Evolutionary conservation across 176 grass and related monocot species (phyloP).

Genomic region (Ensete ventricosum): DNA sequence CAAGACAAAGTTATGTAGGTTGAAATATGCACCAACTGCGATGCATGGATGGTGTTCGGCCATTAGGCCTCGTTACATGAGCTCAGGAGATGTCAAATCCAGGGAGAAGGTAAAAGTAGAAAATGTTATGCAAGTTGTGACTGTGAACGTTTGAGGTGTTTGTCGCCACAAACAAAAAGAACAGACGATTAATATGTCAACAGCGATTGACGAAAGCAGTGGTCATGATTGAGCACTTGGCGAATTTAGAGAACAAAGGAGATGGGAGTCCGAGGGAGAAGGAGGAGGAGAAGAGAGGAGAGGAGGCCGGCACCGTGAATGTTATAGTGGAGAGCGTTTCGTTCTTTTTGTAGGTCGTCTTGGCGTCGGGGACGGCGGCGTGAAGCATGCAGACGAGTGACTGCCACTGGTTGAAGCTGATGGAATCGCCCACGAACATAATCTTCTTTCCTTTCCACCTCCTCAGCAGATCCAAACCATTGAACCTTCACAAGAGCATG

Average conservation of each 20-base stretch:
- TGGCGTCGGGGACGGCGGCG: slow-evolving; percentile 54
- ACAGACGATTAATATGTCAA: not conserved
- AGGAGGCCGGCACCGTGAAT: slow-evolving; percentile 48
- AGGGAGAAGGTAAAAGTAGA: slow-evolving; percentile 2
- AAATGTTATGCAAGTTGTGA: not conserved
- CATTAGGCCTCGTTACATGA: not conserved
- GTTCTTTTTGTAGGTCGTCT: slow-evolving; percentile 36
- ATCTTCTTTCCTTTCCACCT: slow-evolving; percentile 93
- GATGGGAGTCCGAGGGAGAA: not conserved
- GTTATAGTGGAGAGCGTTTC: slow-evolving; percentile 54
- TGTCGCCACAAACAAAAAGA: not conserved
- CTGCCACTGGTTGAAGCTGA: slow-evolving; percentile 96
- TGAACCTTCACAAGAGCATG: slow-evolving; percentile 38
- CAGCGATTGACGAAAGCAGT: not conserved
- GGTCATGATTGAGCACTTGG: not conserved
- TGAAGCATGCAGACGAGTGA: slow-evolving; percentile 90
- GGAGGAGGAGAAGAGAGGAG: not conserved
- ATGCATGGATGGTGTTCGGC: no score
- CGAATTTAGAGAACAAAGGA: not conserved
- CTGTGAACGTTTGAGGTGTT: not conserved
- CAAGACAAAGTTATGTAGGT: not conserved
- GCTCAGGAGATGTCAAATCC: not conserved
- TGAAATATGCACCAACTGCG: no score
- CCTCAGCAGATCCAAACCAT: slow-evolving; percentile 44
- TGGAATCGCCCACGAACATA: slow-evolving; percentile 96